phyloP scores from a whole-genome alignment of 2,329 filamentous ascomycete species.

The Lasiodiplodia hormozganensis region DNA sequence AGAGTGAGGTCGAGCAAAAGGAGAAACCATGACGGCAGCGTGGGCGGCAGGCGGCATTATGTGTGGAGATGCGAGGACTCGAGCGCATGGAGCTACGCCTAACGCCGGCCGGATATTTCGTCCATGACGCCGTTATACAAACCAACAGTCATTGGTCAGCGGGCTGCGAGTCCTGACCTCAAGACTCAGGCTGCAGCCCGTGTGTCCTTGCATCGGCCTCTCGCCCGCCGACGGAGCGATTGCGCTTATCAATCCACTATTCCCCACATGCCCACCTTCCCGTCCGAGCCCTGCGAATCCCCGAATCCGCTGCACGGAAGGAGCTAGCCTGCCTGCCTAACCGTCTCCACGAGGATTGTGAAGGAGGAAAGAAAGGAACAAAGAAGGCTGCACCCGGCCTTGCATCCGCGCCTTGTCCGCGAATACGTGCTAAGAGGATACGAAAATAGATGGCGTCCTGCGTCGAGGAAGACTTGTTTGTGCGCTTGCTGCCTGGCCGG shows the following conservation, averaged over 20 bases:
- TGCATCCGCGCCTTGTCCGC: background rate
- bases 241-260: conserved; percentile 11
- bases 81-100: conserved; percentile 22
- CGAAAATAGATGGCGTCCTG: too few relatives aligned
- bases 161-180: conserved; percentile 19
- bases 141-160: conserved; percentile 1
- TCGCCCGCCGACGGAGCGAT: background rate
- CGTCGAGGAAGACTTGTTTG: background rate
- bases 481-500: too few relatives aligned
- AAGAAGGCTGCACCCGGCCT: background rate
- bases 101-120: conserved; percentile 11
- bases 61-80: conserved; percentile 4
- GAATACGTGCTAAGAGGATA: too few relatives aligned
- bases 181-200: background rate
- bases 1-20: background rate
- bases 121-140: conserved; percentile 15
- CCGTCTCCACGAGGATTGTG: background rate
- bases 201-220: conserved; percentile 15
- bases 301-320: background rate
- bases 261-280: conserved; percentile 19
- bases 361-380: background rate
- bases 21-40: conserved; percentile 1
- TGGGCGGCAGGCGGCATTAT: conserved; percentile 17
- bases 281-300: background rate
- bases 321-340: background rate